Conservation (phyloP, 441 rosid species). For the Gossypium davidsonii region DNA sequence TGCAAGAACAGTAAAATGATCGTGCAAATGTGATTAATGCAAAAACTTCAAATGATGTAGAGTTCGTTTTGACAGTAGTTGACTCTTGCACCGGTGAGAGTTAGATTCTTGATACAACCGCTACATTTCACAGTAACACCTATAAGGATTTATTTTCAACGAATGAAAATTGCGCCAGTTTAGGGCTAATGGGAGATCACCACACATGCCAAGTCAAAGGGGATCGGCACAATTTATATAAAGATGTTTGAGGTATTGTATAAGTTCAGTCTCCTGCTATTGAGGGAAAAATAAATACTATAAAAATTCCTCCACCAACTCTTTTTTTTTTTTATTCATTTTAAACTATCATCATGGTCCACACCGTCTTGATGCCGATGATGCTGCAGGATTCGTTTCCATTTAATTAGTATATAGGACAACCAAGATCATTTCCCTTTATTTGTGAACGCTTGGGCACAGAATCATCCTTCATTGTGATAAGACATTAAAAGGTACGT, state of each 20-base stretch:
- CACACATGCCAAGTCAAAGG: neutral
- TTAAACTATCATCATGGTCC: neutral
- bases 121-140: no score
- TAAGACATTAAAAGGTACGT: no score
- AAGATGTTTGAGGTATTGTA: neutral
- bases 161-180: neutral
- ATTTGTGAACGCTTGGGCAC: no score
- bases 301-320: neutral
- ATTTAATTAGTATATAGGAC: neutral
- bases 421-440: no score
- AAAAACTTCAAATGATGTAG: neutral
- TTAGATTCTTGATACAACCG: neutral
- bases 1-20: neutral
- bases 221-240: neutral
- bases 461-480: no score
- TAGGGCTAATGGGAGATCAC: neutral
- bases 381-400: neutral
- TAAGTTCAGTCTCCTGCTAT: no score
- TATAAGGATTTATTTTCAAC: neutral
- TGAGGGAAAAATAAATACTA: no score
- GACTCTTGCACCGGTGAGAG: neutral
- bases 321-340: neutral
- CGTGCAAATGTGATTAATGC: neutral
- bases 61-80: neutral
- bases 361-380: neutral